Percentiles rank a stretch among this genome's conserved stretches.
These are phyloP conservation scores for Lotmaria passim DNA, from an alignment of 208 protist species.

Conservation along the genomic window DNA sequence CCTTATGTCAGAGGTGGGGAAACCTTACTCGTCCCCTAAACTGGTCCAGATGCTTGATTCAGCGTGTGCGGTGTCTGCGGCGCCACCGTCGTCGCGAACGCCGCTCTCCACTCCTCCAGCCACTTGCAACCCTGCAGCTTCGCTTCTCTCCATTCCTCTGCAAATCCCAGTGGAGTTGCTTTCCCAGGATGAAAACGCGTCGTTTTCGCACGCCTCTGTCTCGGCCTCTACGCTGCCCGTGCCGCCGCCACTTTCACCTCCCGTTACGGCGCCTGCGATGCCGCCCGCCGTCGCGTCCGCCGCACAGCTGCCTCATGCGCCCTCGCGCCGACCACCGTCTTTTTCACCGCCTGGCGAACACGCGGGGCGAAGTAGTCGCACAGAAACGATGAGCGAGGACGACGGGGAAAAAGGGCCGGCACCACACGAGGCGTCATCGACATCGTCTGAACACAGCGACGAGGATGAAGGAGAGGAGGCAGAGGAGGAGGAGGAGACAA, in stretches of 20 bases:
- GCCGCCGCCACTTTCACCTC: not conserved
- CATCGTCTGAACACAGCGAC: not conserved
- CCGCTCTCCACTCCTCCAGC: not conserved
- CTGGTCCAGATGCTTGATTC: not conserved
- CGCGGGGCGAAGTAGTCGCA: too few species aligned
- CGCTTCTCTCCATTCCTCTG: not conserved
- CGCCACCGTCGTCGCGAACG: not conserved
- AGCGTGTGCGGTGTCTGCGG: not conserved
- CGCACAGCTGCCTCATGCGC: not conserved
- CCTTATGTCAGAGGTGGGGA: not conserved
- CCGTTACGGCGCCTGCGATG: too few species aligned
- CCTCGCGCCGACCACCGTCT: not conserved
- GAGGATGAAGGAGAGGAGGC: not conserved
- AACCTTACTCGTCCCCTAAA: not conserved
- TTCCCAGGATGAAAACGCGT: not conserved
- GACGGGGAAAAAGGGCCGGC: not conserved
- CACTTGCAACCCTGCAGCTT: not conserved
- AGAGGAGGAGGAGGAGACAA: constrained; percentile 1
- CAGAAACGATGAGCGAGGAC: not conserved
- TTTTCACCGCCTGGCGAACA: not conserved
- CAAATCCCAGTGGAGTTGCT: constrained; percentile 5
- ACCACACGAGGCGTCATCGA: not conserved
- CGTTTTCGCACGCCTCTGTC: not conserved
- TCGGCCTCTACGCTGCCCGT: not conserved
- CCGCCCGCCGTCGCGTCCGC: not conserved